Evolutionary conservation across 1,284 basidiomycete genomes (phyloP).

Genomic region (Malassezia globosa): DNA sequence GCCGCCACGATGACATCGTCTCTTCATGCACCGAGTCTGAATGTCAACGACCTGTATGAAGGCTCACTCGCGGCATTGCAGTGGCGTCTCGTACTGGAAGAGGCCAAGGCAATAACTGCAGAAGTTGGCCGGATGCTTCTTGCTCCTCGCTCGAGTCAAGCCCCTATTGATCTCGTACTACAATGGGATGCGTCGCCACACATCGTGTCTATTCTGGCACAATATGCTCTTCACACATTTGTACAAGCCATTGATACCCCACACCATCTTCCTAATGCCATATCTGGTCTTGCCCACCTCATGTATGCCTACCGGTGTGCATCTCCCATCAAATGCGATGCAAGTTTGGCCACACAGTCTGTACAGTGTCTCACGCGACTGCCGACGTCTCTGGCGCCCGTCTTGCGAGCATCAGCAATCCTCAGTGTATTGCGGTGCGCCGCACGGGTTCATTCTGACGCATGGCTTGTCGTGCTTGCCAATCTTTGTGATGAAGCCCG

Average conservation of each 20-base stretch:
- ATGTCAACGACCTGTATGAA: not conserved
- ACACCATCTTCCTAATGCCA: not conserved
- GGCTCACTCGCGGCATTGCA: not conserved
- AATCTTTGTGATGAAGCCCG: too few species aligned
- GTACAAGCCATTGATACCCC: not conserved
- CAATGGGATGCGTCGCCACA: not conserved
- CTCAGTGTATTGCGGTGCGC: not conserved
- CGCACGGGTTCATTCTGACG: not conserved
- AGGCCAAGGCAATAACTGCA: not conserved
- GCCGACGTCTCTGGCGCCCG: not conserved
- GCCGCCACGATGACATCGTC: not conserved
- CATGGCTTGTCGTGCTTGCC: not conserved
- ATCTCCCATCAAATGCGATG: not conserved
- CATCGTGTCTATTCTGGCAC: not conserved
- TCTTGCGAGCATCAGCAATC: not conserved
- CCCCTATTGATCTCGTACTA: constrained; percentile 1
- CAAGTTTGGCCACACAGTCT: not conserved
- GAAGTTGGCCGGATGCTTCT: not conserved
- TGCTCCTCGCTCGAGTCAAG: not conserved
- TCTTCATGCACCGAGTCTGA: not conserved
- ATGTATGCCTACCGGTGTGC: not conserved
- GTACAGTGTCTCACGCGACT: not conserved
- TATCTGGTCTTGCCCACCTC: not conserved
- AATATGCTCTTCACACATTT: not conserved
- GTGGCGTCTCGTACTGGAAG: not conserved